Evolutionary conservation across 2,329 filamentous ascomycete genomes (phyloP), one percentile per base, ranked within the genome.

Genomic region (Parafenestella ontariensis): DNA sequence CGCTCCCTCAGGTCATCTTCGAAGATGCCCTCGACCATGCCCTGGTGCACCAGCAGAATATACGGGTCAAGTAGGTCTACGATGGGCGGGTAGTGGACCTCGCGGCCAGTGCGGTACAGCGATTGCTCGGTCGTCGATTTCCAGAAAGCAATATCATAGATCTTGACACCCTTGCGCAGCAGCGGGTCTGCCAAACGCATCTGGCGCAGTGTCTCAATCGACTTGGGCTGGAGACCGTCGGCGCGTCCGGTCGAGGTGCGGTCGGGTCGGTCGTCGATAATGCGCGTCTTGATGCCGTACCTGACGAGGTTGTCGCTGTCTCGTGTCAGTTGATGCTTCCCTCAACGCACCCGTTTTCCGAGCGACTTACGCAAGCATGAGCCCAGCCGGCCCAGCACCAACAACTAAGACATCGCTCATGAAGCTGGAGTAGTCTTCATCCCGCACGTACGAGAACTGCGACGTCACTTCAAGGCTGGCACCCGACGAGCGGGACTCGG

Each of bases 101-200:
- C 85, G 49, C 89, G 84, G 9, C 84, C 84, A 18, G 87, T 82
- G 51, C 89, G 83, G 53, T 82, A 82, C 49, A 90, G 77, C 3
- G 83, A 74, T 28, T 68, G 57, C 1, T 69, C 57, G 3, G 59
- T 36, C 0, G 70, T 69, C 2, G 77, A 77, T 56, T 72, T 76
- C 76, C 89, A 92, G 71, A 91, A 91, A 39, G 86, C 82, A 56
- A 92, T 91, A 67, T 92, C 89, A 73, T 89, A 90, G 40, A 92
- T 85, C 41, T 84, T 85, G 45, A 88, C 88, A 26, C 87, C 89
- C 64, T 87, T 83, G 58, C 85, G 84, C 37, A 92, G 74, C 26
- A 92, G 74, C 1, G 84, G 79, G 59, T 91, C 88, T n/a, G 85
- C 87, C n/a, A 91, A 76, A 29, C 88, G 81, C 79, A 92, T 86